phyloP scores from a whole-genome alignment of 2,329 filamentous ascomycete species.

The Sporothrix euskadiensis region DNA sequence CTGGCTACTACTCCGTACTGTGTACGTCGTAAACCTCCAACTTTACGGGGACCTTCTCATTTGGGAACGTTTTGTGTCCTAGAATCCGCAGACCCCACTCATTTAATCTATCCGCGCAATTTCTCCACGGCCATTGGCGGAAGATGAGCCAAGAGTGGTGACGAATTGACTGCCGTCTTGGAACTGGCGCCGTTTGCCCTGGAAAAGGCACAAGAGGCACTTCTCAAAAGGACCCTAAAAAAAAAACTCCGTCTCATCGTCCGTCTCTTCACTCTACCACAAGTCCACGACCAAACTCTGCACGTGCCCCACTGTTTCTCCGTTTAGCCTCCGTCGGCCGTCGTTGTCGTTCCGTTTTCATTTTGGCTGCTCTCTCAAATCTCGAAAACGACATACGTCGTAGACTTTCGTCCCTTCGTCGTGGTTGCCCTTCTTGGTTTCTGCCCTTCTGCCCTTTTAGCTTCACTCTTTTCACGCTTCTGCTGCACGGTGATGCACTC shows the following conservation, averaged over 20 bases:
- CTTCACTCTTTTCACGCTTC: background rate
- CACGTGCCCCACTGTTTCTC: background rate
- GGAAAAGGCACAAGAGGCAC: too few species aligned
- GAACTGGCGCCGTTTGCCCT: background rate
- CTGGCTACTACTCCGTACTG: too few species aligned
- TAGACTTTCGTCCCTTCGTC: background rate
- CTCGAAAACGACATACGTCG: background rate
- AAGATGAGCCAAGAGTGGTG: background rate
- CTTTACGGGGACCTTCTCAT: background rate
- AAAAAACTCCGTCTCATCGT: background rate
- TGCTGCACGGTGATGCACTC: background rate
- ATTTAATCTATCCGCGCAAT: background rate
- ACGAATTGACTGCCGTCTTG: background rate
- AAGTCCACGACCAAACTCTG: background rate
- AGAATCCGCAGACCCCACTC: background rate
- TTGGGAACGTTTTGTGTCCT: background rate
- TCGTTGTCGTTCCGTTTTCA: slow-evolving; percentile 3
- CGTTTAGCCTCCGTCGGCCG: background rate
- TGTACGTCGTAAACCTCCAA: background rate
- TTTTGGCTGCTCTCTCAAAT: background rate
- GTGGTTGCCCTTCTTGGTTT: background rate
- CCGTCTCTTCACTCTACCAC: background rate
- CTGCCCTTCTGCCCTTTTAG: background rate
- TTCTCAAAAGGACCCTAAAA: background rate
- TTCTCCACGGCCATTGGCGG: background rate